Conservation (phyloP, 345 rosid genomes). For the Hirschfeldia incana region DNA sequence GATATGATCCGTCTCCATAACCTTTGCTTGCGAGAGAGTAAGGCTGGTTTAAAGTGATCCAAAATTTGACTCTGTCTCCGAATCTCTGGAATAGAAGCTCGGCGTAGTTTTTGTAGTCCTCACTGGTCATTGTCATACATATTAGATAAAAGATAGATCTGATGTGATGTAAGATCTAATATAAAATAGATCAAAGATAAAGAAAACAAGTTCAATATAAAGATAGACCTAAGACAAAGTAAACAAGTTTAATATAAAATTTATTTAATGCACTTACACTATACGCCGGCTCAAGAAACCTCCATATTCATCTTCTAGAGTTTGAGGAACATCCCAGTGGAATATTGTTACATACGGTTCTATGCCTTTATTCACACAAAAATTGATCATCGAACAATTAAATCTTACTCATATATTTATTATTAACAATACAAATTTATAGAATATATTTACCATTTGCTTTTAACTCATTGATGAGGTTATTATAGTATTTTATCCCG, state of each 20-base stretch:
- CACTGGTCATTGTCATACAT: not conserved
- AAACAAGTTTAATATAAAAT: no score
- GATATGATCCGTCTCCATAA: conserved; percentile 25
- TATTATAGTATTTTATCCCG: conserved; percentile 52
- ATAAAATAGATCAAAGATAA: not conserved
- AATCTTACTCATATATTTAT: no score
- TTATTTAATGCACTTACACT: conserved; percentile 23
- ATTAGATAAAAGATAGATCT: not conserved
- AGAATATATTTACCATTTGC: not conserved
- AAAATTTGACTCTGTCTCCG: conserved; percentile 45
- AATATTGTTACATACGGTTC: conserved; percentile 41
- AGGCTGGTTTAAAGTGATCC: conserved; percentile 50
- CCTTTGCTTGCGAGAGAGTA: conserved; percentile 18
- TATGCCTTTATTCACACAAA: conserved; percentile 23
- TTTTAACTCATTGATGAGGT: conserved; percentile 19
- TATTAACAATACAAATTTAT: not conserved
- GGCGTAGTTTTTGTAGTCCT: not conserved
- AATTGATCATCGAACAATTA: not conserved
- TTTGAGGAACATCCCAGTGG: conserved; percentile 42
- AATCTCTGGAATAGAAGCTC: conserved; percentile 48
- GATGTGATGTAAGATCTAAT: not conserved
- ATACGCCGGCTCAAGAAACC: conserved; percentile 38
- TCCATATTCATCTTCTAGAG: conserved; percentile 32
- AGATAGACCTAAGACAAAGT: no score
- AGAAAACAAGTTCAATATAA: not conserved